phyloP scores from a whole-genome alignment of 169 alveolate genomes.

The Pseudocohnilembus persalinus region DNA sequence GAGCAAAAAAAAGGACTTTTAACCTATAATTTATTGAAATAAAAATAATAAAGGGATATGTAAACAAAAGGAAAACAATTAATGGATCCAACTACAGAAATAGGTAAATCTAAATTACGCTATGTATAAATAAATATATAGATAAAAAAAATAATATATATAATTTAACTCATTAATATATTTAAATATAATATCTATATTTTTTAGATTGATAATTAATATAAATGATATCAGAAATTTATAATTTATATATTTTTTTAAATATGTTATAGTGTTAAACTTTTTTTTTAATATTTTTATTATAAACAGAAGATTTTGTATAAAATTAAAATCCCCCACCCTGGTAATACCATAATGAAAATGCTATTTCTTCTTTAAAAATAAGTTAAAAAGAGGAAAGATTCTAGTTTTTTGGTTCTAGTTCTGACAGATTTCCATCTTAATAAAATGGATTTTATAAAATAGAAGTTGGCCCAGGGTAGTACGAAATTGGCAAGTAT shows the following conservation, averaged over 20 bases:
- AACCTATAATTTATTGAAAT: not conserved
- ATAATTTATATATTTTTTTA: too few relatives aligned
- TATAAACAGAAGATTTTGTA: not conserved
- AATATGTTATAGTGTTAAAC: too few relatives aligned
- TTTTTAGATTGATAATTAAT: too few relatives aligned
- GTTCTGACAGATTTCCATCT: conserved; percentile 6
- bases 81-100: not conserved
- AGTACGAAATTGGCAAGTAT: conserved; percentile 1
- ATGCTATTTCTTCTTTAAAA: conserved; percentile 3
- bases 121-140: too few relatives aligned
- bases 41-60: not conserved
- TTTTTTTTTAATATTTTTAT: too few relatives aligned
- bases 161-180: too few relatives aligned
- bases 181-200: too few relatives aligned
- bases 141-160: too few relatives aligned
- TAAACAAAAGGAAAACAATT: not conserved
- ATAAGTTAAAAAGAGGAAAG: conserved; percentile 6
- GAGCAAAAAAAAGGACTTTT: not conserved
- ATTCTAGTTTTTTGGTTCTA: conserved; percentile 11
- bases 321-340: conserved; percentile 18
- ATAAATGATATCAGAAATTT: too few relatives aligned
- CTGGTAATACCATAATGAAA: conserved; percentile 9
- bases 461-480: conserved; percentile 15
- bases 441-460: not conserved
- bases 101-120: not conserved